These are phyloP conservation scores for Letharia lupina DNA, from an alignment of 495 filamentous ascomycete species.

Conservation along the genomic window DNA sequence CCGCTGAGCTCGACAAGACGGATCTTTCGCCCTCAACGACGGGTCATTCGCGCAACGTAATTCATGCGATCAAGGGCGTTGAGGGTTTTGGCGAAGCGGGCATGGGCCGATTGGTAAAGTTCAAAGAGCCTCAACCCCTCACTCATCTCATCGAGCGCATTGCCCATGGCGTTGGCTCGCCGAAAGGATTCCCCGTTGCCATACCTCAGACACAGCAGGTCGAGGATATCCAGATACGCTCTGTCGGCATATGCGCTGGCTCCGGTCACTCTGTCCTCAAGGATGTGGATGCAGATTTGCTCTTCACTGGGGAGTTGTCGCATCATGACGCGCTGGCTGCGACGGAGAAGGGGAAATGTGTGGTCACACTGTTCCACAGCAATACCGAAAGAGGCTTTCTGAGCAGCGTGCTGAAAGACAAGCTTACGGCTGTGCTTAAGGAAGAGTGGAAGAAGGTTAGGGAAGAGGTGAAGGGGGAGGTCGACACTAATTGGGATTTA, in stretches of 20 bases:
- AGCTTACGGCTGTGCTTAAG: constrained; percentile 49
- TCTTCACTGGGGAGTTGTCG: constrained; percentile 86
- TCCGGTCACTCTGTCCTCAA: constrained; percentile 69
- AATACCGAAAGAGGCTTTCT: constrained; percentile 85
- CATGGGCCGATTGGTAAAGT: constrained; percentile 66
- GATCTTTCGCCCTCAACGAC: constrained; percentile 24
- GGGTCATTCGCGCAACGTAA: constrained; percentile 44
- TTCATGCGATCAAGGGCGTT: constrained; percentile 39
- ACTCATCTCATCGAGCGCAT: constrained; percentile 55
- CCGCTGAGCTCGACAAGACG: constrained; percentile 22
- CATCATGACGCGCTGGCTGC: constrained; percentile 85
- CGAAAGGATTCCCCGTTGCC: constrained; percentile 57
- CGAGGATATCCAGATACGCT: constrained; percentile 48
- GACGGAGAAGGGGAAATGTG: constrained; percentile 77
- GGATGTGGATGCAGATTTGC: constrained; percentile 56
- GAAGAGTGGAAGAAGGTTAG: constrained; percentile 45
- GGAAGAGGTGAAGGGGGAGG: constrained; percentile 29
- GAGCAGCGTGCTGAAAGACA: constrained; percentile 55
- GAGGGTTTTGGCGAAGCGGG: constrained; percentile 56
- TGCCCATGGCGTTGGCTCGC: constrained; percentile 49
- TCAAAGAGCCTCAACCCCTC: constrained; percentile 50
- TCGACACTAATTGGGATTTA: constrained; percentile 30
- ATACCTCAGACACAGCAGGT: constrained; percentile 51
- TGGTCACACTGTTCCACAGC: constrained; percentile 80
- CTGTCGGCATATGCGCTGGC: constrained; percentile 70